phyloP scores from a whole-genome alignment of 1,284 basidiomycete species.

The Laetiporus sulphureus region DNA sequence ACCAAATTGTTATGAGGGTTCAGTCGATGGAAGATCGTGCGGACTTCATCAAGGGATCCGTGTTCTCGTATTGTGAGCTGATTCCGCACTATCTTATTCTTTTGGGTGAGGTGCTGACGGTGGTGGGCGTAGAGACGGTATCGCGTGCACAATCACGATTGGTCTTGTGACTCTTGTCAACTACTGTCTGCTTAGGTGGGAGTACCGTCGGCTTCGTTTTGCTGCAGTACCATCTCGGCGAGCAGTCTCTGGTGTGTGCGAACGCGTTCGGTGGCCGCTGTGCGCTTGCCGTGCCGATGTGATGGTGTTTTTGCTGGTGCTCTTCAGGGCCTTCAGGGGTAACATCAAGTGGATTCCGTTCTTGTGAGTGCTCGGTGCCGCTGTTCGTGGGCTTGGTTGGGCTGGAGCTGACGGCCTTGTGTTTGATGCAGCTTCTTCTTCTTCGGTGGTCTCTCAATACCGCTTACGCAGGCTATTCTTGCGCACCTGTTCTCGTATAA shows the following conservation, averaged over 20 bases:
- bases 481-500: conserved; percentile 50
- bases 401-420: conserved; percentile 8
- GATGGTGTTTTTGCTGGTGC: neutral
- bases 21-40: no score
- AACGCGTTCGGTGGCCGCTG: conserved; percentile 2
- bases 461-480: conserved; percentile 40
- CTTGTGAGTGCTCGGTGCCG: conserved; percentile 28
- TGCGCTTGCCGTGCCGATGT: conserved; percentile 2
- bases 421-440: conserved; percentile 49
- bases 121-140: conserved; percentile 26
- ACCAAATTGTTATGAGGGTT: no score
- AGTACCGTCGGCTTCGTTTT: conserved; percentile 42
- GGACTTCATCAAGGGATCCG: no score
- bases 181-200: conserved; percentile 39
- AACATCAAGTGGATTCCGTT: conserved; percentile 45
- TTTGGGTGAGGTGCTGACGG: conserved; percentile 2
- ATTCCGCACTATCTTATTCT: conserved; percentile 1
- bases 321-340: conserved; percentile 28
- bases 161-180: conserved; percentile 32
- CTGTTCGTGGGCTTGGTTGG: neutral
- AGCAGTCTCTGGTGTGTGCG: conserved; percentile 23
- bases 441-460: conserved; percentile 47
- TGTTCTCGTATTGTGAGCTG: conserved; percentile 40
- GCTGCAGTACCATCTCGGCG: conserved; percentile 44
- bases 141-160: conserved; percentile 33